Percentiles rank a stretch among this genome's conserved stretches.
phyloP scores from a whole-genome alignment of 1,284 basidiomycete genomes.

The Mycena sp. region DNA sequence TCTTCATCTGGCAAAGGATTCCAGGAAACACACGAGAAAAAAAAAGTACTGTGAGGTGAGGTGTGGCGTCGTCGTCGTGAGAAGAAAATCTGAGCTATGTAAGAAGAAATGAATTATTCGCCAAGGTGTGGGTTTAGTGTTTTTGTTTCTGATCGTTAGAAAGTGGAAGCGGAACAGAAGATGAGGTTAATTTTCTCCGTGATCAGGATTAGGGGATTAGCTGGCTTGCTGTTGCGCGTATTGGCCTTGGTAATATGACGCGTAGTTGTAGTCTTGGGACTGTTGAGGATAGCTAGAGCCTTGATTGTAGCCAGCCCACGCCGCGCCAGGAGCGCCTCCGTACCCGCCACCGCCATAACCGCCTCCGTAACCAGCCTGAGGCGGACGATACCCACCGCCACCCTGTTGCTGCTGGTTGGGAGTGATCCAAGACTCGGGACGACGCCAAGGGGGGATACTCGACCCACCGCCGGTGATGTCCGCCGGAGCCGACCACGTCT shows the following conservation, averaged over 20 bases:
- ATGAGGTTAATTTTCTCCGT: constrained; percentile 40
- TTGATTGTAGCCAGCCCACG: constrained; percentile 54
- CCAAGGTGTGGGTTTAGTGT: constrained; percentile 39
- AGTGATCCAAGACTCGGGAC: constrained; percentile 84
- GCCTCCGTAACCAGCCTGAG: constrained; percentile 56
- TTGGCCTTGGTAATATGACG: constrained; percentile 85
- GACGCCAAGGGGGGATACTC: constrained; percentile 87
- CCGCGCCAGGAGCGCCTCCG: constrained; percentile 41
- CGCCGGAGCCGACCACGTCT: constrained; percentile 68
- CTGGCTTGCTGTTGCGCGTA: constrained; percentile 76
- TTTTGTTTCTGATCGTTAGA: constrained; percentile 49
- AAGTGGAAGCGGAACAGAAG: constrained; percentile 41
- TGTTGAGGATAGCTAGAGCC: constrained; percentile 56
- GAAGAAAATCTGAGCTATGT: constrained; percentile 29
- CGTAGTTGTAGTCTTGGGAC: constrained; percentile 79
- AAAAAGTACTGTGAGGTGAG: not conserved
- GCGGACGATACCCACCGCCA: constrained; percentile 62
- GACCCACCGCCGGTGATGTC: constrained; percentile 83
- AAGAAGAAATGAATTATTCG: constrained; percentile 33
- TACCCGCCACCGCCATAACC: constrained; percentile 50
- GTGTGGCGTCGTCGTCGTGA: constrained; percentile 20
- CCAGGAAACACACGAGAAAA: constrained; percentile 6
- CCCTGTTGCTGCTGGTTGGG: constrained; percentile 57
- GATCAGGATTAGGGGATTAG: constrained; percentile 49
- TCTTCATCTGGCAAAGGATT: constrained; percentile 10